phyloP scores from a whole-genome alignment of 176 grass and related monocot species.

The barley (Hordeum vulgare) region DNA sequence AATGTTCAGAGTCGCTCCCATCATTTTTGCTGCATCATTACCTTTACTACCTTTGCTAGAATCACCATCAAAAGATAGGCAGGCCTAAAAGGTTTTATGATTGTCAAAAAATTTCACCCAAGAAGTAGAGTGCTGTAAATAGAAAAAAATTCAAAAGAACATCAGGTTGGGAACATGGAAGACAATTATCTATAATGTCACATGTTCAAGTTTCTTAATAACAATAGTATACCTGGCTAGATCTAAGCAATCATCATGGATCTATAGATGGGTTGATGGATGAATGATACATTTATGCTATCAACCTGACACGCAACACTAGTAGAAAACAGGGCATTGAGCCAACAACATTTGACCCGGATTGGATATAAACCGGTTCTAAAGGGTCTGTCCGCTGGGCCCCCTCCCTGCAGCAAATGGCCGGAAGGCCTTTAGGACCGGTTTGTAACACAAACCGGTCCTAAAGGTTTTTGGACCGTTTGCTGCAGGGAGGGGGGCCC shows the following conservation, averaged over 20 bases:
- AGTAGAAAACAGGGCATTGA: no score
- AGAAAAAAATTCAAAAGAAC: background rate
- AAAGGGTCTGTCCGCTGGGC: no score
- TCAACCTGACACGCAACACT: background rate
- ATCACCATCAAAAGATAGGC: constrained; percentile 39
- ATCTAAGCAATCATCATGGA: background rate
- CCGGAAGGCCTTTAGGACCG: no score
- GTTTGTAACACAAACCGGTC: no score
- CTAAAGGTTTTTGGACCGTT: no score
- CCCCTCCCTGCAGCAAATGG: no score
- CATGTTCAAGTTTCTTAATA: no score
- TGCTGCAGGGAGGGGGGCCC: no score
- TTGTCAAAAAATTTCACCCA: background rate
- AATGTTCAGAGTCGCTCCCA: constrained; percentile 51
- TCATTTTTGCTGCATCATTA: constrained; percentile 34
- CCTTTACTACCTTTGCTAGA: constrained; percentile 6
- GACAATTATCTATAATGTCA: background rate
- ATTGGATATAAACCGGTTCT: no score
- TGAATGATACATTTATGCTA: background rate
- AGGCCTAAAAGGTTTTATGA: constrained; percentile 38
- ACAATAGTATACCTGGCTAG: background rate
- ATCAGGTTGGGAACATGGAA: background rate
- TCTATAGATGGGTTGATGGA: no score
- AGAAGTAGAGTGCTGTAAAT: background rate
- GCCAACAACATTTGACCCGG: no score